Conservation (phyloP, 73 alveolate species). For the Paraurostyla sp. region DNA sequence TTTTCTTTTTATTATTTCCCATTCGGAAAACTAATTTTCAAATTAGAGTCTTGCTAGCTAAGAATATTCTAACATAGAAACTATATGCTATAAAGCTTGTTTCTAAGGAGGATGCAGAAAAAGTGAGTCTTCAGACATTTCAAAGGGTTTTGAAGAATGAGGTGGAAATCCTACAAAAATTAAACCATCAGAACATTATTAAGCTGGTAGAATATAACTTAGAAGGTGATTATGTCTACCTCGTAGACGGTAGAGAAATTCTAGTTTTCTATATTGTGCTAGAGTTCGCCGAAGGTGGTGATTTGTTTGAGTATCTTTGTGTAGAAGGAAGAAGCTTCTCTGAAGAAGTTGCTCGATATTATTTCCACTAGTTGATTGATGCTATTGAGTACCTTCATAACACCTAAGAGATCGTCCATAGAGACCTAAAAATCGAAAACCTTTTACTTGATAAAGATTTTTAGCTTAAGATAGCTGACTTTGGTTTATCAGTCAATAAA, state of each 20-base stretch:
- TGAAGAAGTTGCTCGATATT: constrained; percentile 77
- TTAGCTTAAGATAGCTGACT: constrained; percentile 90
- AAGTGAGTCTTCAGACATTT: constrained; percentile 12
- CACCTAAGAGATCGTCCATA: constrained; percentile 82
- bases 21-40: too few relatives aligned
- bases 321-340: constrained; percentile 82
- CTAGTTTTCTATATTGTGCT: constrained; percentile 80
- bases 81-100: constrained; percentile 12
- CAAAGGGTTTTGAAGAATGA: constrained; percentile 19
- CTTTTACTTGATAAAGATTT: constrained; percentile 85
- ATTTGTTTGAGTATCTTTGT: constrained; percentile 85
- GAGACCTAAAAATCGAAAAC: constrained; percentile 95
- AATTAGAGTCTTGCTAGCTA: constrained; percentile 45
- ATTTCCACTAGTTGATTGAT: constrained; percentile 76
- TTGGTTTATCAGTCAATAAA: constrained; percentile 87
- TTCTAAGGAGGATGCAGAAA: constrained; percentile 28
- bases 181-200: constrained; percentile 39
- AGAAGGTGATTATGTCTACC: constrained; percentile 50
- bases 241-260: constrained; percentile 19
- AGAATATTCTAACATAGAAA: constrained; percentile 12
- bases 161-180: constrained; percentile 37
- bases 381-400: constrained; percentile 85
- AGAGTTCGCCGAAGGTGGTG: constrained; percentile 91
- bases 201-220: constrained; percentile 17
- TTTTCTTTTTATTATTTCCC: too few relatives aligned